Evolutionary conservation across 2,329 filamentous ascomycete species (phyloP), one percentile per base, ranked within the genome.

Genomic region (Paraphoma sp.): DNA sequence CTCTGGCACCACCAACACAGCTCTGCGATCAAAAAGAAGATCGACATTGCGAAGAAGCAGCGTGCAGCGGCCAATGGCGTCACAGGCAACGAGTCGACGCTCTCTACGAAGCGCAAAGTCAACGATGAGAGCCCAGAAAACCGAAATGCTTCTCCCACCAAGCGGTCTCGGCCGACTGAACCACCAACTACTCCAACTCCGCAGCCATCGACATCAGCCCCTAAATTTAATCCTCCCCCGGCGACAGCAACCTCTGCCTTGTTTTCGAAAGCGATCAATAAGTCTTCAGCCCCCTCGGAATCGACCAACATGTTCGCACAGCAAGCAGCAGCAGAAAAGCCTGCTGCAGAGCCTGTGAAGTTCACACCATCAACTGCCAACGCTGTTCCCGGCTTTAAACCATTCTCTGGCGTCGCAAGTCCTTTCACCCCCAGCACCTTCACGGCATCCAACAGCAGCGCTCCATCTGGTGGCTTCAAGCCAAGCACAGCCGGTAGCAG

Each of bases 101-200:
- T 75, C 23, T 75, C 71, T n/a, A 72, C 66, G 2, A 74, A 75
- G 56, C 72, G 71, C 40, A 74, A 72, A 52, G 62, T 57, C 9
- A 62, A 51, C 14, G 65, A 69, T 7, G 62, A 60, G 5, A 57
- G 43, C 23, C 50, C 38, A 10, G 64, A 65, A 14, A 10, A 41
- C 6, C 63, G 60, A 4, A 57, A 69, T 44, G 51, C 60, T 17
- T 63, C 62, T 41, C 62, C 69, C 3, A 61, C 62, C 6, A 75
- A 75, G 56, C 72, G 69, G 43, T 56, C 65, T 17, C 67, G 68
- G 31, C 57, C 60, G 33, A 59, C 44, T 36, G 58, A 62, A n/a
- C 50, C 53, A 40, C 52, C 63, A 43, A 48, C 59, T 18, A 69
- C 65, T 28, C 66, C 70, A 2, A 63, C 62, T 12, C 62, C 69